Conservation (phyloP, 306 rosid genomes). For the Rosa lucieae region DNA sequence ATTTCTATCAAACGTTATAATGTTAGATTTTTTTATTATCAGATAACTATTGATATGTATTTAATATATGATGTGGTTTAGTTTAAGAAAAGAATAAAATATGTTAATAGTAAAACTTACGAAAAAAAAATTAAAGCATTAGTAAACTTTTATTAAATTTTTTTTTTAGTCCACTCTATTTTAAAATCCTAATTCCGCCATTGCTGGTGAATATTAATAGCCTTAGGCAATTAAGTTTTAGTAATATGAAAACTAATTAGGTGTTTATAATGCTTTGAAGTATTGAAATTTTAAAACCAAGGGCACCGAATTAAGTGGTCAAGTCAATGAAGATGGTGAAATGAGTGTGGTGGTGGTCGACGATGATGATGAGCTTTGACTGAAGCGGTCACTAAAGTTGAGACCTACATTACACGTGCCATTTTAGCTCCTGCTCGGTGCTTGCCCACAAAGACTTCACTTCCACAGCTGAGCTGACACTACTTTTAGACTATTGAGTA, state of each 20-base stretch:
- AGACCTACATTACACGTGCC: not conserved
- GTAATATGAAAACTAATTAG: not conserved
- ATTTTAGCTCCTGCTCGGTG: not conserved
- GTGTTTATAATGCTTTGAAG: not conserved
- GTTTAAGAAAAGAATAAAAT: no score
- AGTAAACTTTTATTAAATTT: no score
- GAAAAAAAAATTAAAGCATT: no score
- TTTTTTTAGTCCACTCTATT: no score
- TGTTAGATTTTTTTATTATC: no score
- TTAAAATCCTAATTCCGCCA: no score
- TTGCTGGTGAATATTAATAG: no score
- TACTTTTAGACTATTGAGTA: not conserved
- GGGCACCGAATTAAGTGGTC: not conserved
- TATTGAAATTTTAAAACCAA: not conserved
- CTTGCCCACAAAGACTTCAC: not conserved
- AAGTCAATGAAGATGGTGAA: not conserved
- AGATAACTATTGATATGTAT: no score
- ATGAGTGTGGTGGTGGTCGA: not conserved
- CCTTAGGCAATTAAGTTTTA: not conserved
- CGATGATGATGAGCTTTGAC: not conserved
- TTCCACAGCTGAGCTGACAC: not conserved
- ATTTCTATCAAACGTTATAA: no score
- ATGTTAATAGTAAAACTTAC: no score
- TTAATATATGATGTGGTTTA: no score
- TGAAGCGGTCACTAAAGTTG: not conserved